Evolutionary conservation across 2,329 filamentous ascomycete genomes (phyloP), one percentile per base, ranked within the genome.

Genomic region (Zasmidium cellare): DNA sequence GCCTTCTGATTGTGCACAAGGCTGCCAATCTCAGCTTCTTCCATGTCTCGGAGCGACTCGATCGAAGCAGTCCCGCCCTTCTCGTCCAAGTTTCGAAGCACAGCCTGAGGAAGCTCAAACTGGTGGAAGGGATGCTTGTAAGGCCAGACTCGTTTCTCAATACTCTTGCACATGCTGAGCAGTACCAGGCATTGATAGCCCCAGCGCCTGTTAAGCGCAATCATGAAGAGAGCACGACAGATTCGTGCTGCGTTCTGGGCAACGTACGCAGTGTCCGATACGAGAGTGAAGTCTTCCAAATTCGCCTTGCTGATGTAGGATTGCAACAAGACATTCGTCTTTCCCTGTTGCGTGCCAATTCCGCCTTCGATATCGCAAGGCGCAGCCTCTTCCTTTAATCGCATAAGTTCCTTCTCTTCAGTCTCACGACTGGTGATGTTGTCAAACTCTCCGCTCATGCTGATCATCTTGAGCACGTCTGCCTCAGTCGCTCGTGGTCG

Each of bases 381-480:
- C 12, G 90, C 84, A 16, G 83, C 80, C 31, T 92, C 86, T 0
- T 90, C 80, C 62, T 85, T 86, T 53, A 99, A 81, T 20, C 84
- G 82, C 18, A 82, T 82, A n/a, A 99, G 80, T 73, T 99, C 96
- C 67, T 92, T 90, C 56, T 89, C 87, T 75, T 99, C 96, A 52
- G 79, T 94, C 55, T 99, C 94, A 61, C 96, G 83, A 3, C 90
- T 92, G 71, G 97, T 92, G 45, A 99, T 90, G 65, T 99, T 96
- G 77, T 97, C 92, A 67, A 99, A 99, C 74, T 99, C 94, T 64
- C 92, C 92, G 72, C 92, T 96, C 89, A 94, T 92, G 66, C 91
- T 92, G 70, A 99, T 92, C 92, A 99, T 97, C 70, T 89, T 90
- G 54, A 99, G 79, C 48, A 97, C 88, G 70, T 99, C 94, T 5